phyloP scores from a whole-genome alignment of 2,329 filamentous ascomycete species.

The Basipetospora sp. region DNA sequence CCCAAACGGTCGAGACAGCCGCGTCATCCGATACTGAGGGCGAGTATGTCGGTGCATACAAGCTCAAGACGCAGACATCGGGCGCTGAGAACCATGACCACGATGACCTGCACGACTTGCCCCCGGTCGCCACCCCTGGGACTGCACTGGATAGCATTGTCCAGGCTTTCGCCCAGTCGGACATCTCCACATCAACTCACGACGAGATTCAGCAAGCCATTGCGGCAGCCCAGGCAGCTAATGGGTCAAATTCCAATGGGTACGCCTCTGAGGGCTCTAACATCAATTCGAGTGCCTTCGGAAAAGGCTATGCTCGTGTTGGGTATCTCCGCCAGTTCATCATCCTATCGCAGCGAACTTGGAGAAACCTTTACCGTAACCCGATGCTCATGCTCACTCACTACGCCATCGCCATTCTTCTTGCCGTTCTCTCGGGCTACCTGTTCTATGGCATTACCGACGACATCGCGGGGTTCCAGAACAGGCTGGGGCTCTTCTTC shows the following conservation, averaged over 20 bases:
- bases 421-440: slow-evolving; percentile 87
- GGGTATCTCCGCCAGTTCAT: slow-evolving; percentile 69
- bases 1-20: slow-evolving; percentile 47
- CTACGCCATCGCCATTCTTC: slow-evolving; percentile 88
- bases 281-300: slow-evolving; percentile 41
- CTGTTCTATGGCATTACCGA: slow-evolving; percentile 93
- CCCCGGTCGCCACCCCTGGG: slow-evolving; percentile 42
- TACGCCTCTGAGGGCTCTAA: slow-evolving; percentile 32
- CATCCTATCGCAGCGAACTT: slow-evolving; percentile 80
- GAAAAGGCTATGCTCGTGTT: slow-evolving; percentile 70
- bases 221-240: slow-evolving; percentile 47
- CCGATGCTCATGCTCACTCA: slow-evolving; percentile 97
- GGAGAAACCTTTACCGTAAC: slow-evolving; percentile 94
- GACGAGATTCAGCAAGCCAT: slow-evolving; percentile 67
- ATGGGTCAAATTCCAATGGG: slow-evolving; percentile 45
- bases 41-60: slow-evolving; percentile 35
- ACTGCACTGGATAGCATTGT: slow-evolving; percentile 77
- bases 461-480: slow-evolving; percentile 95
- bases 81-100: background rate
- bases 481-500: slow-evolving; percentile 91
- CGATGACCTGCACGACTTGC: slow-evolving; percentile 55
- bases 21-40: slow-evolving; percentile 42
- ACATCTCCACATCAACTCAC: slow-evolving; percentile 57
- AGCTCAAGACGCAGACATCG: slow-evolving; percentile 23
- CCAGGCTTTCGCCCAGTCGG: slow-evolving; percentile 58